Evolutionary conservation across 805 yeast genomes (phyloP), one percentile per base, ranked within the genome.

Genomic region (Ogataea trehaloabstinens): DNA sequence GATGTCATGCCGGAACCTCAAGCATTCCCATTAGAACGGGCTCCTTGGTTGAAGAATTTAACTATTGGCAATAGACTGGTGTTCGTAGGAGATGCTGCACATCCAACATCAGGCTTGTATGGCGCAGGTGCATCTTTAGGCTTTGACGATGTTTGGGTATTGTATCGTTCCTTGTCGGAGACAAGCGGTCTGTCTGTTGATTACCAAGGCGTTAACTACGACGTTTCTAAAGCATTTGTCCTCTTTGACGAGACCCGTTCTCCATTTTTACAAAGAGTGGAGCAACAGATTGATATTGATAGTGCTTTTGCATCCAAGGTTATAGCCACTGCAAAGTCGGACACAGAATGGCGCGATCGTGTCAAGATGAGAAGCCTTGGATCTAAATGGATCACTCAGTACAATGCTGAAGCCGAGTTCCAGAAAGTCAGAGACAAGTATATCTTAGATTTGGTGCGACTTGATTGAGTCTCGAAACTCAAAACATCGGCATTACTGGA

Each of bases 221-320:
- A 38, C 21, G 15, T 28, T 4, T 22, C 24, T 21, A 32, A 31
- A 16, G 24, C 36, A 4, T 18, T 41, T 20, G 21, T 36, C 18
- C 32, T 41, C 3, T 36, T 20, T 32, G 33, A 37, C 19, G 40
- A 41, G 28, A 41, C 44, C 16, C 12, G 44, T 13, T 24, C 34
- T 16, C 44, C 40, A 13, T 41, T 41, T 16, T 19, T 41, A 19
- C 28, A 31, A 15, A 33, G 44, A 11, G 40, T 41, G 5, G 36
- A 36, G 21, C 29, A 32, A 16, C 44, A 41, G 28, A 32, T 41
- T 29, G 44, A 41, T 11, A 41, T 41, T 8, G 44, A 41, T 24
- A 28, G 29, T 22, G 37, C 11, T 6, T 25, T 41, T 22, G 41
- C 32, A 5, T 15, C 19, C 11, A 35, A 41, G 37, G 35, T 36